phyloP scores from a whole-genome alignment of 768 basidiomycete genomes.

The Trametes villosa region DNA sequence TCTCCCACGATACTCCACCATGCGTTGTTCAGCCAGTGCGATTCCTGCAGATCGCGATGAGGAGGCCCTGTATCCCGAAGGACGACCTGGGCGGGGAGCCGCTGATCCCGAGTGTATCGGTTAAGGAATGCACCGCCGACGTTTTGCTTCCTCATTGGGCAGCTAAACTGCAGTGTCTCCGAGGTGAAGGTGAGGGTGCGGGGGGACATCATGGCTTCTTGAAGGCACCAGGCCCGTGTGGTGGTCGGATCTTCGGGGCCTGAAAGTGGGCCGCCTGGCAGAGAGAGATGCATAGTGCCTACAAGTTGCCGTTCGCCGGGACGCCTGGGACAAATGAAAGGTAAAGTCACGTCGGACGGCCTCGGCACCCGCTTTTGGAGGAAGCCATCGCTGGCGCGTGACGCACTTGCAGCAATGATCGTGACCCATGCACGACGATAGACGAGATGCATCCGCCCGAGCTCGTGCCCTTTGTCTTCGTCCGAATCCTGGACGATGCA shows the following conservation, averaged over 20 bases:
- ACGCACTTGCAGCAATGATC: constrained; percentile 15
- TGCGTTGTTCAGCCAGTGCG: too few relatives aligned
- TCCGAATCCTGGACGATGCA: constrained; percentile 21
- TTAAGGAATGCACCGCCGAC: too few relatives aligned
- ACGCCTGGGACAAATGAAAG: not conserved
- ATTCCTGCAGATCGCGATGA: too few relatives aligned
- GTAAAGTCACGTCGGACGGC: not conserved
- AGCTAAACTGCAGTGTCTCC: constrained; percentile 17
- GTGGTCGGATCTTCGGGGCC: constrained; percentile 16
- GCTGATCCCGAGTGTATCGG: too few relatives aligned
- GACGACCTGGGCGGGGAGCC: too few relatives aligned
- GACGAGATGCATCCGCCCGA: constrained; percentile 2
- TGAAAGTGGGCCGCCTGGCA: not conserved
- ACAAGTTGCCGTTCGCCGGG: not conserved
- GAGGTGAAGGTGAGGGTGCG: constrained; percentile 12
- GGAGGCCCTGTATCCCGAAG: too few relatives aligned
- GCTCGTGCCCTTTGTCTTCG: constrained; percentile 10
- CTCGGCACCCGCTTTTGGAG: constrained; percentile 5
- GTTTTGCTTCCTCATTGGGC: constrained; percentile 1
- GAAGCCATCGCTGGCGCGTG: constrained; percentile 6
- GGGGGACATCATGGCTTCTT: constrained; percentile 14
- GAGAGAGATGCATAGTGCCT: not conserved
- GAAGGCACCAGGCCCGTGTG: constrained; percentile 17
- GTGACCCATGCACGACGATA: constrained; percentile 13
- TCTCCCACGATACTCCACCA: constrained; percentile 8